Percentiles rank a stretch among this genome's conserved stretches.
Evolutionary conservation across 164 flowering plant genomes (phyloP).

Genomic region (Nymphaea thermarum): DNA sequence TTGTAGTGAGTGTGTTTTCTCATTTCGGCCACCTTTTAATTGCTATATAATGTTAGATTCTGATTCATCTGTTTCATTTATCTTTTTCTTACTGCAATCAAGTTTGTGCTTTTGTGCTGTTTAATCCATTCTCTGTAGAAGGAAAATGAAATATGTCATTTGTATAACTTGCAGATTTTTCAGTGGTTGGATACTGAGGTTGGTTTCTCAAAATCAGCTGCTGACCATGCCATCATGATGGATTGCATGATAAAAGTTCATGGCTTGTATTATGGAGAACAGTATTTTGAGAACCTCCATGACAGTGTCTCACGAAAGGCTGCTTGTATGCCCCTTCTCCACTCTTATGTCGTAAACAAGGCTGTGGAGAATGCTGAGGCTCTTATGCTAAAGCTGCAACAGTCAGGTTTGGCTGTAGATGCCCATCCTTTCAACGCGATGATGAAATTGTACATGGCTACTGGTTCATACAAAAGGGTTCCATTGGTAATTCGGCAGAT

Average conservation of each 20-base stretch:
- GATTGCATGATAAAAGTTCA: conserved; percentile 30
- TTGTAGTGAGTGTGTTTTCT: too few relatives aligned
- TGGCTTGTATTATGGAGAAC: conserved; percentile 28
- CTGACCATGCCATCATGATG: conserved; percentile 28
- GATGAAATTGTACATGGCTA: conserved; percentile 51
- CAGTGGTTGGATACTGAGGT: conserved; percentile 17
- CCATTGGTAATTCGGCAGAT: conserved; percentile 27
- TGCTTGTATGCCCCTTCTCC: conserved; percentile 41
- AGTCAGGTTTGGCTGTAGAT: conserved; percentile 23
- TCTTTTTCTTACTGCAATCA: too few relatives aligned
- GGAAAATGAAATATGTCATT: conserved; percentile 1
- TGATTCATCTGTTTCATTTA: too few relatives aligned
- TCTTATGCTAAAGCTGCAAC: conserved; percentile 33
- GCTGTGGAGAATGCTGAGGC: conserved; percentile 31
- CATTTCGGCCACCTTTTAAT: too few relatives aligned
- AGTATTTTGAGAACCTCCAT: conserved; percentile 25
- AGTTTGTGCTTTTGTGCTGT: too few relatives aligned
- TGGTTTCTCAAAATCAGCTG: conserved; percentile 18
- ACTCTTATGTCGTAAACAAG: conserved; percentile 31
- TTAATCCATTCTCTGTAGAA: too few relatives aligned
- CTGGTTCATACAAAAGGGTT: conserved; percentile 29
- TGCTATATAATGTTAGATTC: too few relatives aligned
- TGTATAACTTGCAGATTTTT: conserved; percentile 15
- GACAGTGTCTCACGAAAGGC: conserved; percentile 24
- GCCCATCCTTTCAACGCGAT: conserved; percentile 44